Evolutionary conservation across 345 rosid genomes (phyloP).

Genomic region (Tarenaya hassleriana): DNA sequence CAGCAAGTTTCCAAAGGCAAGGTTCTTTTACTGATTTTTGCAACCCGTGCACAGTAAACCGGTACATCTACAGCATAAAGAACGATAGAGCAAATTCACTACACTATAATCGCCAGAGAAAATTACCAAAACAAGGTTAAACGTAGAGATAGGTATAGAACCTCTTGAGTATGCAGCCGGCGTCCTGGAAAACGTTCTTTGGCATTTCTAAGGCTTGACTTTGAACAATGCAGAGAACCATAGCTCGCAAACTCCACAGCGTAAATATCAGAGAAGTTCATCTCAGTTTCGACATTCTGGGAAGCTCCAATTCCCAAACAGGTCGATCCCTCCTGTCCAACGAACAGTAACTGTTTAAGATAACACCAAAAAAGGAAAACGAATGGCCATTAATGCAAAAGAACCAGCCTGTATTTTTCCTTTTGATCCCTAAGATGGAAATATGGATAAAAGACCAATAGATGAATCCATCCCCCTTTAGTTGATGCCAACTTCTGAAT

Average conservation of each 20-base stretch:
- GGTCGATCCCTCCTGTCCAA: conserved; percentile 41
- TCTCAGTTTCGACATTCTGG: conserved; percentile 31
- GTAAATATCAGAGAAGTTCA: conserved; percentile 58
- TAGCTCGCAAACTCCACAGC: conserved; percentile 50
- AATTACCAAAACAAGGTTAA: conserved; percentile 6
- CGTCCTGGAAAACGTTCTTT: conserved; percentile 36
- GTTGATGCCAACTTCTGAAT: too few species aligned
- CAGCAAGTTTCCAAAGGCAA: conserved; percentile 46
- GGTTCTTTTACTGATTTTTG: conserved; percentile 54
- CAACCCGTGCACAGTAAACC: conserved; percentile 52
- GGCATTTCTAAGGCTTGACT: conserved; percentile 29
- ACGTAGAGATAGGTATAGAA: conserved; percentile 23
- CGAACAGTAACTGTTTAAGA: background rate
- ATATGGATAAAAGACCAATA: too few species aligned
- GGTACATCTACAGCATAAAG: conserved; percentile 49
- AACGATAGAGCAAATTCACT: conserved; percentile 5
- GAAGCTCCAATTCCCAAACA: conserved; percentile 47
- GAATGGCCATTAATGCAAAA: background rate
- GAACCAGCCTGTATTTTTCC: too few species aligned
- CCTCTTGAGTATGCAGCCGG: conserved; percentile 39
- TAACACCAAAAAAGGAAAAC: background rate
- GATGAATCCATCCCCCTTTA: too few species aligned
- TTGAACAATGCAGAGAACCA: conserved; percentile 37
- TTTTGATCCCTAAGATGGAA: too few species aligned
- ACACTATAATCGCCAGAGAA: conserved; percentile 1